A percentile compares a stretch with the other conserved stretches of the same genome.
Evolutionary conservation across 257 asterid genomes (phyloP).

Genomic region (Rauvolfia tetraphylla): DNA sequence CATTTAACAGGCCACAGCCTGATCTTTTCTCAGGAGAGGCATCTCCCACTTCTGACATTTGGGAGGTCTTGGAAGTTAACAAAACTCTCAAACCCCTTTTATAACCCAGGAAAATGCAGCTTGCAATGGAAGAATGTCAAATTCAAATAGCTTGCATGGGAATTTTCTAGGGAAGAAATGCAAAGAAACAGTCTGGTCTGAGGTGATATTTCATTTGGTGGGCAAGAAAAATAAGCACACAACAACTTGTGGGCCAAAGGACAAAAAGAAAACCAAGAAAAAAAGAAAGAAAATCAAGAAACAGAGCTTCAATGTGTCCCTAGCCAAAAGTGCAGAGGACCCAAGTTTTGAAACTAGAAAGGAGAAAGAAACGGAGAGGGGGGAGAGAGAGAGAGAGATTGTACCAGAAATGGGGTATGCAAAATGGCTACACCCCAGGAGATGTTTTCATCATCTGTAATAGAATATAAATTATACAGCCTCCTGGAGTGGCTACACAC

Average conservation of each 20-base stretch:
- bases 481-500: conserved; percentile 28
- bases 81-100: not conserved
- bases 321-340: not conserved
- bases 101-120: not conserved
- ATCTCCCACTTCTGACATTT: conserved; percentile 53
- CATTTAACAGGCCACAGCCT: conserved; percentile 69
- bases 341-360: not conserved
- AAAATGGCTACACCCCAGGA: conserved; percentile 27
- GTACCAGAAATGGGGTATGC: conserved; percentile 11
- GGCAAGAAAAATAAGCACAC: not conserved
- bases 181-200: conserved; percentile 1
- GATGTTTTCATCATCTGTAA: conserved; percentile 16
- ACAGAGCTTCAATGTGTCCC: conserved; percentile 5
- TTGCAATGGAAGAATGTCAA: conserved; percentile 9
- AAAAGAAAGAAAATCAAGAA: not conserved
- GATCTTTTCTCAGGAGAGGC: conserved; percentile 56
- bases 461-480: conserved; percentile 13
- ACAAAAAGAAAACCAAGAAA: not conserved
- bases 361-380: not conserved
- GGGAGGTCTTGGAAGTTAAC: not conserved
- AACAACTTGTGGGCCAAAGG: conserved; percentile 18
- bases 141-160: conserved; percentile 19
- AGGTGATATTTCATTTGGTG: not conserved
- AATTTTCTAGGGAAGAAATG: conserved; percentile 10
- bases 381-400: conserved; percentile 4